Evolutionary conservation across 192 early-diverging fungal species (phyloP).

Genomic region (Backusella tuberculispora): DNA sequence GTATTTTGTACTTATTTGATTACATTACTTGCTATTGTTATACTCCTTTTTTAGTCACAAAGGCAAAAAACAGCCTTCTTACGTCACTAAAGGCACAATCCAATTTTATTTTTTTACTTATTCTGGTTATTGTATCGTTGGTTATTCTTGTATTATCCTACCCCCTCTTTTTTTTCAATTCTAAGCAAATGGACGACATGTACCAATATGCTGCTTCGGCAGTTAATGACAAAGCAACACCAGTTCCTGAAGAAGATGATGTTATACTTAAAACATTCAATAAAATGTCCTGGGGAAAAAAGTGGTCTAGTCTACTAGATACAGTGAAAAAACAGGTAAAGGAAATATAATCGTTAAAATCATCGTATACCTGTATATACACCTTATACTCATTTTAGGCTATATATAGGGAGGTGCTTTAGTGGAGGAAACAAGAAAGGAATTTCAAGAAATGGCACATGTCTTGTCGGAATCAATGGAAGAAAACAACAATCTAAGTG

Average conservation of each 20-base stretch:
- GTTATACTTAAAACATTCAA: conserved; percentile 39
- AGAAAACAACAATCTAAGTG: background rate
- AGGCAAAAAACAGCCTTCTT: too few species aligned
- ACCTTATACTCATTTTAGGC: background rate
- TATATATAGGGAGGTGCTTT: conserved; percentile 38
- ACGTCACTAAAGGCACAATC: too few species aligned
- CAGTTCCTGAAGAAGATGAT: conserved; percentile 30
- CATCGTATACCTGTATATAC: too few species aligned
- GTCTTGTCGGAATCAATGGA: conserved; percentile 47
- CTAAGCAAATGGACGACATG: conserved; percentile 39
- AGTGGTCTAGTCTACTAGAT: conserved; percentile 28
- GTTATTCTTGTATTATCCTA: background rate
- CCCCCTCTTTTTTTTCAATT: background rate
- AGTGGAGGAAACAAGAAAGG: conserved; percentile 54
- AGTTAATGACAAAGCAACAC: conserved; percentile 25
- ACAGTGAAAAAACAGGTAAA: conserved; percentile 44
- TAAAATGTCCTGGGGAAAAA: conserved; percentile 32
- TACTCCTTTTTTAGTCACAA: too few species aligned
- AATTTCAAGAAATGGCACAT: conserved; percentile 52
- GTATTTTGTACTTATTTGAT: too few species aligned
- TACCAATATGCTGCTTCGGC: conserved; percentile 40
- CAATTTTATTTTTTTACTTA: too few species aligned
- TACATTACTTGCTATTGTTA: too few species aligned
- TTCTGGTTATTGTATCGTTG: background rate
- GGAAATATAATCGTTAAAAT: background rate